A percentile compares a stretch with the other conserved stretches of the same genome.
Evolutionary conservation across 495 filamentous ascomycete genomes (phyloP).

Genomic region (Achaetomiella virescens): DNA sequence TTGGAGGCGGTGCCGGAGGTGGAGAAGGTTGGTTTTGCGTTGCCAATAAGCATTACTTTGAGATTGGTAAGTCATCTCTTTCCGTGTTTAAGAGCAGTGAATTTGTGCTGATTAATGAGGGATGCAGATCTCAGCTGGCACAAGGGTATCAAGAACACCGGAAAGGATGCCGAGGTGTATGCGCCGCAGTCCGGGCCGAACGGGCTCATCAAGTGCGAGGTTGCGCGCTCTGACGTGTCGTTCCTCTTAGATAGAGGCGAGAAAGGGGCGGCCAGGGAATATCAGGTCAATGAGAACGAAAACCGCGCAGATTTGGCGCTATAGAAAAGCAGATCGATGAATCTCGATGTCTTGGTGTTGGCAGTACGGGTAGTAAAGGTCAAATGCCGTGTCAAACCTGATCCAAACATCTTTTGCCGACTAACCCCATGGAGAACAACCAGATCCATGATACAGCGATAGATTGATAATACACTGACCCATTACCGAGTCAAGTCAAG

Average conservation of each 20-base stretch:
- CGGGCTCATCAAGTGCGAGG: conserved; percentile 92
- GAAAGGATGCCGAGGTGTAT: conserved; percentile 93
- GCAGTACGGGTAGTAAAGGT: too few relatives aligned
- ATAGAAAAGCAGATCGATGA: too few relatives aligned
- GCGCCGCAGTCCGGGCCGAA: conserved; percentile 90
- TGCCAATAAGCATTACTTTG: conserved; percentile 99
- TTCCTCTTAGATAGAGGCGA: not conserved
- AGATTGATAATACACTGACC: conserved; percentile 6
- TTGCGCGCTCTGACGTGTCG: conserved; percentile 50
- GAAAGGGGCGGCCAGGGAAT: not conserved
- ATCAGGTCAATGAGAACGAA: not conserved
- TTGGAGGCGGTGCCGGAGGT: conserved; percentile 66
- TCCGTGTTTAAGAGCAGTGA: conserved; percentile 40
- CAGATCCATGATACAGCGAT: not conserved
- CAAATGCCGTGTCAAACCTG: too few relatives aligned
- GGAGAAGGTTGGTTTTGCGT: conserved; percentile 67
- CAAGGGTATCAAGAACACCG: conserved; percentile 94
- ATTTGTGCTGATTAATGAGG: conserved; percentile 57
- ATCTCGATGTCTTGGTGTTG: too few relatives aligned
- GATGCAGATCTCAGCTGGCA: conserved; percentile 86
- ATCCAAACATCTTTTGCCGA: too few relatives aligned
- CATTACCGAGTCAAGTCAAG: conserved; percentile 2
- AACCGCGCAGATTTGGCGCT: not conserved
- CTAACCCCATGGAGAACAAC: not conserved
- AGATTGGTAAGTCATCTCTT: conserved; percentile 65